phyloP scores from a whole-genome alignment of 2,329 filamentous ascomycete species.

The Tricladium varicosporioides region DNA sequence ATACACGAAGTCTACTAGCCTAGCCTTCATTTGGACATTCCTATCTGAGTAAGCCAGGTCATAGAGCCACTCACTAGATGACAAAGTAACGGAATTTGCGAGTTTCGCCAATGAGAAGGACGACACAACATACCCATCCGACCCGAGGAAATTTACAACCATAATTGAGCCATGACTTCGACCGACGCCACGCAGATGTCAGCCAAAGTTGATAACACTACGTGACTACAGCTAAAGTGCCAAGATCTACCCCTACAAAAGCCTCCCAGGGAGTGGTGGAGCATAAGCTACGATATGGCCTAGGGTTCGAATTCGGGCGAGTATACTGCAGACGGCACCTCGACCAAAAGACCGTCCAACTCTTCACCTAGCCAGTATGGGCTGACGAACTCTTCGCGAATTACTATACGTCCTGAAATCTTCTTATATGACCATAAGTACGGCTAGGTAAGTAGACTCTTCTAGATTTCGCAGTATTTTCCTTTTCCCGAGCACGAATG shows the following conservation, averaged over 20 bases:
- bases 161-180: slow-evolving; percentile 4
- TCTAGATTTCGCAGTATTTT: background rate
- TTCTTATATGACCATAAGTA: background rate
- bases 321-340: background rate
- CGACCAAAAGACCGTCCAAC: background rate
- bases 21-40: too few relatives aligned
- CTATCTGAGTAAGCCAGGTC: too few relatives aligned
- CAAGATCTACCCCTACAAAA: background rate
- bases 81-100: too few relatives aligned
- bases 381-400: background rate
- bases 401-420: background rate
- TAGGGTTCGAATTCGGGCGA: background rate
- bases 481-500: background rate
- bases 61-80: too few relatives aligned
- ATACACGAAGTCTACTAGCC: too few relatives aligned
- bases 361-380: background rate
- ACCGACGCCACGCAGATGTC: slow-evolving; percentile 5
- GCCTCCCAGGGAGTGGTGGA: background rate
- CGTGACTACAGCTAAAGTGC: background rate
- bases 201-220: slow-evolving; percentile 1
- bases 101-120: too few relatives aligned
- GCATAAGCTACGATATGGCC: background rate
- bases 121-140: background rate
- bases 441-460: background rate
- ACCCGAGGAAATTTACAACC: background rate